phyloP scores from a whole-genome alignment of 192 early-diverging fungal species.

The Coemansia biformis region DNA sequence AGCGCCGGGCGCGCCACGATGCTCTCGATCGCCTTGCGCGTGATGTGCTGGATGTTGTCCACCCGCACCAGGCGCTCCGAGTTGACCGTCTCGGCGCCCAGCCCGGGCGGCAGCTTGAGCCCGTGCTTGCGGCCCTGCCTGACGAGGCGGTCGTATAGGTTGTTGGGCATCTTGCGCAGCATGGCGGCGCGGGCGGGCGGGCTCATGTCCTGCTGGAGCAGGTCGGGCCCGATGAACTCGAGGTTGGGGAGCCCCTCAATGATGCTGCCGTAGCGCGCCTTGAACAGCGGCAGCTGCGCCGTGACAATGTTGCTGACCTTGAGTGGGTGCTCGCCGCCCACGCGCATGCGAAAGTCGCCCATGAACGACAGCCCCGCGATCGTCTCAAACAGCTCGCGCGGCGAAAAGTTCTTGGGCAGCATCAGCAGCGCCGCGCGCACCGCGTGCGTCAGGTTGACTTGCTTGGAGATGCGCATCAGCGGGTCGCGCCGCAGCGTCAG shows the following conservation, averaged over 20 bases:
- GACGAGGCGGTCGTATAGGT: constrained; percentile 57
- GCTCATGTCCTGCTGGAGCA: constrained; percentile 59
- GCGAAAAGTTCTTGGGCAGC: constrained; percentile 76
- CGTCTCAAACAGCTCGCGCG: constrained; percentile 69
- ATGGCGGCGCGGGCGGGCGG: constrained; percentile 61
- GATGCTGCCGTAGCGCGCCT: constrained; percentile 45
- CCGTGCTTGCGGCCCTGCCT: constrained; percentile 45
- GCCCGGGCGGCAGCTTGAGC: constrained; percentile 20
- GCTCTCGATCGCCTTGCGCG: constrained; percentile 51
- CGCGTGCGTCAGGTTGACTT: constrained; percentile 82
- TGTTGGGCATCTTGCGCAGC: constrained; percentile 77
- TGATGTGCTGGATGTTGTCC: constrained; percentile 31
- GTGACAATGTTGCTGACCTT: constrained; percentile 94
- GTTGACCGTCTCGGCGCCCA: constrained; percentile 26
- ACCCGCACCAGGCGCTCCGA: constrained; percentile 26
- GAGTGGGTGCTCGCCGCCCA: constrained; percentile 93
- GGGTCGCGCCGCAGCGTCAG: constrained; percentile 46
- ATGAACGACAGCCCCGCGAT: constrained; percentile 84
- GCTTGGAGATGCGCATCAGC: constrained; percentile 51
- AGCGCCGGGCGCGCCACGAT: constrained; percentile 78
- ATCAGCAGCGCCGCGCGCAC: constrained; percentile 76
- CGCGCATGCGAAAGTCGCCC: constrained; percentile 88
- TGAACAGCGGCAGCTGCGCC: constrained; percentile 54
- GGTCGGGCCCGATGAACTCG: constrained; percentile 34
- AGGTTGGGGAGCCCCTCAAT: constrained; percentile 48